phyloP scores from a whole-genome alignment of 1,139 yeast species.

The Candida sojae region DNA sequence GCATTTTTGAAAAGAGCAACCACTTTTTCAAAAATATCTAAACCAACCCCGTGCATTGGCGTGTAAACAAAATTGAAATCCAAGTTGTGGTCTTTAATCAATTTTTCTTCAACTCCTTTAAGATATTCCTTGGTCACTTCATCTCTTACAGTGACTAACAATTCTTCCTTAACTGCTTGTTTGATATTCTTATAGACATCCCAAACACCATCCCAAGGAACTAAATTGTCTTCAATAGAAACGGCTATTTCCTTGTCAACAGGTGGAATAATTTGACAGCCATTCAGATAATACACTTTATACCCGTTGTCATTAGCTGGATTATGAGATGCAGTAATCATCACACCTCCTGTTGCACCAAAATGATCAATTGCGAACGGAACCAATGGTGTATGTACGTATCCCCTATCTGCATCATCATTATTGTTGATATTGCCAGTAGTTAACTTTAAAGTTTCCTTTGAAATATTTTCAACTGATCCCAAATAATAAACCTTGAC shows the following conservation, averaged over 20 bases:
- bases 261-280: conserved; percentile 95
- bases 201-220: conserved; percentile 63
- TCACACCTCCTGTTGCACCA: conserved; percentile 77
- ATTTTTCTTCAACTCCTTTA: conserved; percentile 25
- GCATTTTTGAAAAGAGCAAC: conserved; percentile 34
- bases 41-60: conserved; percentile 95
- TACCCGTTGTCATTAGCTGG: conserved; percentile 94
- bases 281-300: conserved; percentile 90
- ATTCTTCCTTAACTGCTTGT: conserved; percentile 19
- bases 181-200: conserved; percentile 39
- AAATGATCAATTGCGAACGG: conserved; percentile 77
- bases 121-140: conserved; percentile 40
- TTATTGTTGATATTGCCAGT: conserved; percentile 5
- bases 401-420: conserved; percentile 16
- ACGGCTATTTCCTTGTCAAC: conserved; percentile 75
- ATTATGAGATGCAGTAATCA: conserved; percentile 97
- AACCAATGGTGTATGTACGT: conserved; percentile 88
- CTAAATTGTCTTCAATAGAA: conserved; percentile 58
- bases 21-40: conserved; percentile 43
- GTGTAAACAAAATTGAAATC: conserved; percentile 70
- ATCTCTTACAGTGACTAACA: conserved; percentile 28
- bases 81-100: conserved; percentile 24
- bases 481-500: conserved; percentile 71
- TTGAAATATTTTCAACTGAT: conserved; percentile 27
- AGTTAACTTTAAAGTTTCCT: conserved; percentile 24